Percentiles rank a stretch among this genome's conserved stretches.
These are phyloP conservation scores for Marchantia paleacea DNA, from an alignment of 225 moss, liverwort and hornwort species.

Conservation along the genomic window DNA sequence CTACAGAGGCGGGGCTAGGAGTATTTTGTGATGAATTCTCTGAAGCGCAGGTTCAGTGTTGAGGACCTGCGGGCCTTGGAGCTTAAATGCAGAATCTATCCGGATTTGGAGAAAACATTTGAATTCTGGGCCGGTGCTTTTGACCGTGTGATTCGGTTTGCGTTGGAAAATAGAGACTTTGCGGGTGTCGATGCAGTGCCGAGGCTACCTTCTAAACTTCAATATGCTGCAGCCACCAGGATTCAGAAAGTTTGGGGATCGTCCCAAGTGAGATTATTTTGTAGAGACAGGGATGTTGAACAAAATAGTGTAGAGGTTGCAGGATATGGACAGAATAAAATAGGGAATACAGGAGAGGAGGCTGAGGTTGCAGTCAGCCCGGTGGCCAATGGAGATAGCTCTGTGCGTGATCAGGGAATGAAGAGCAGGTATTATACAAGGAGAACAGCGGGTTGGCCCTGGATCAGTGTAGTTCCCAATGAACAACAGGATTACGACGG, in stretches of 20 bases:
- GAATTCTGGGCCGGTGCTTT: neutral
- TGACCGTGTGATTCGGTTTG: neutral
- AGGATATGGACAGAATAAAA: neutral
- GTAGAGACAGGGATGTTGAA: constrained; percentile 6
- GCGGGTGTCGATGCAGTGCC: neutral
- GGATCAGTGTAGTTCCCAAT: constrained; percentile 38
- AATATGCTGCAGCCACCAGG: neutral
- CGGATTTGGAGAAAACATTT: neutral
- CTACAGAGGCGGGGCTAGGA: neutral
- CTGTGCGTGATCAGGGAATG: neutral
- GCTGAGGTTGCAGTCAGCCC: neutral
- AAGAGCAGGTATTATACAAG: neutral
- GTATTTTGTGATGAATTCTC: neutral
- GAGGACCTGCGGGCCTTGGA: constrained; percentile 11
- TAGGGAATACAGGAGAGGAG: neutral
- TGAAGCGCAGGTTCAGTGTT: constrained; percentile 13
- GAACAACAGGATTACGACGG: constrained; percentile 5
- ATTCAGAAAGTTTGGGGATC: constrained; percentile 5
- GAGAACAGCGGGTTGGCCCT: constrained; percentile 32
- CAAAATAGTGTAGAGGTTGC: constrained; percentile 3
- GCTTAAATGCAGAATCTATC: neutral
- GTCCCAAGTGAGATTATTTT: constrained; percentile 12
- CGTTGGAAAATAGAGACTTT: neutral
- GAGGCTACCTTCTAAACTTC: neutral
- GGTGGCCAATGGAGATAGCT: neutral